Base-by-base conservation (phyloP, 495 filamentous ascomycete genomes). In the Stereocaulon alpinum region DNA sequence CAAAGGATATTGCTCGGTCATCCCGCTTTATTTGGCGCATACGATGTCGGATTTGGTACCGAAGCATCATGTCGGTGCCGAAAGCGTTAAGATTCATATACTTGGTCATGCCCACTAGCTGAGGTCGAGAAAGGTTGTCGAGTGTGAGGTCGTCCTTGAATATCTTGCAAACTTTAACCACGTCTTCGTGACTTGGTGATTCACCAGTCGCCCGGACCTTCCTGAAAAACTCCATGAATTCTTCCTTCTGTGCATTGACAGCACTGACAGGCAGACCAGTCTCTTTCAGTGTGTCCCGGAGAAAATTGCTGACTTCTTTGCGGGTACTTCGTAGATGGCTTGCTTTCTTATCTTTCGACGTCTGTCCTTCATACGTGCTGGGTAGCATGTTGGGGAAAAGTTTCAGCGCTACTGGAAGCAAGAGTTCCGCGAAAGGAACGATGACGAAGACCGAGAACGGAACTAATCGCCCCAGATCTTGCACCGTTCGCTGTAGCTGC, bases 1-100 rank as follows among this genome's bases (percentile, higher is more conserved):
- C 93, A 70, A 86, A 95, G 69, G 82, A 86, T 68, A 99, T 99
- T 29, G 92, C 93, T 42, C 84, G 85, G 73, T 99, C 93, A 65
- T 99, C 93, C 45, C 89, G 82, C 82, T 99, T 99, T 77, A 97
- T 97, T 71, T 99, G 93, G 53, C 92, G 86, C 94, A 99, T 97
- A 53, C 91, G 86, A 75, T 96, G 90, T 20, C 93, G 89, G 67
- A 99, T 85, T 68, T 93, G 91, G 74, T 97, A 99, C n/a, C 93
- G 86, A 44, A 99, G 85, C 83, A 97, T 91, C 66, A 86, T 84
- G 71, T 99, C 93, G 20, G 94, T 95, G 61, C 93, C 93, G 68
- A 99, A 95, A 6, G 88, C 89, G 75, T 90, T 94, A 44, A 99
- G 78, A 72, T 96, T 97, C 85, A 99, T 89, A 74, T 99, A 99